Evolutionary conservation across 2,329 filamentous ascomycete species (phyloP), one percentile per base, ranked within the genome.

Genomic region (Paracorniculantispora psalliotae): DNA sequence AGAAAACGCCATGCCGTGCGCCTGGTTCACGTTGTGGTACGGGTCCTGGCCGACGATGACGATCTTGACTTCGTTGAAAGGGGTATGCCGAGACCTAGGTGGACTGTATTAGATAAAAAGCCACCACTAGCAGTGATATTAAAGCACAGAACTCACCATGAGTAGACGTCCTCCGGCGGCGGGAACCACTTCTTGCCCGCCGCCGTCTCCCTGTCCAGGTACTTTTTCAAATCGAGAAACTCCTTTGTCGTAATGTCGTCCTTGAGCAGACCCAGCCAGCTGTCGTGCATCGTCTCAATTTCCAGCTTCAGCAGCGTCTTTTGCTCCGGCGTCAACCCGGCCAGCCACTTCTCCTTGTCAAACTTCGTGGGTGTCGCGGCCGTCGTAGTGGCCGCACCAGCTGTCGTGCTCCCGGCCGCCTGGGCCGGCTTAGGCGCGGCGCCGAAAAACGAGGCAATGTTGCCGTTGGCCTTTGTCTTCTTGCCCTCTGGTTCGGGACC

Each of bases 1-100:
- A 50, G 91, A 96, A 81, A 99, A 99, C 71, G 90, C 93, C 61
- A 99, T 86, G 46, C 94, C 94, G 73, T 97, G 94, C 53, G 94
- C 94, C 79, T 99, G 94, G 73, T 96, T 96, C 72, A 85, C 73
- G 72, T 96, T 96, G 78, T 99, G 94, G 74, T 99, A 99, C 2
- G 94, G 94, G 72, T 99, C 94, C 77, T 99, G 94, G 64, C 94
- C 94, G 57, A 97, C 75, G 69, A 99, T 92, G 61, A 99, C 92
- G 59, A 90, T 89, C 73, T 96, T 96, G 72, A 97, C 92, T 15
- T 81, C 88, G 76, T 88, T 79, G 66, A 99, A 87, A 8, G 94
- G 92, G 0, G 93, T 97, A 72, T 96, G 89, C 26, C 92, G 89
- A 61, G 93, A 97, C 93, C 93, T 97, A 61, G n/a, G n/a, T 44